A percentile compares a stretch with the other conserved stretches of the same genome.
Conservation (phyloP, 2,329 filamentous ascomycete genomes). For the Clarireedia monteithiana region DNA sequence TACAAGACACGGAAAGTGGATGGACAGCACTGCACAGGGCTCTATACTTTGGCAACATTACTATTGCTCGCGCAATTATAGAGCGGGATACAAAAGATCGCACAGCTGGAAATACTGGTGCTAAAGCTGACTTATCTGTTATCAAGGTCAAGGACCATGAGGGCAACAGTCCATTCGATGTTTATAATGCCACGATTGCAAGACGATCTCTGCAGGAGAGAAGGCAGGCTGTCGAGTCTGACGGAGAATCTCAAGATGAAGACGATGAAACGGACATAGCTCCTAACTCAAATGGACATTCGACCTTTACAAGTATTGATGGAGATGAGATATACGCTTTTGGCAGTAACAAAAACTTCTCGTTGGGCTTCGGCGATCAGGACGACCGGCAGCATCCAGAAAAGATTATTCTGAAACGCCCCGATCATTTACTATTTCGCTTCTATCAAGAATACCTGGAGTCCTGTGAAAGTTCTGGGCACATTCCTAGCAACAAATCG, state of each 20-base stretch:
- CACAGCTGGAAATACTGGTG: conserved; percentile 39
- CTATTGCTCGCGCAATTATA: conserved; percentile 75
- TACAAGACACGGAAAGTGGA: conserved; percentile 82
- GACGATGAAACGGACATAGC: conserved; percentile 29
- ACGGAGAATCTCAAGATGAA: conserved; percentile 44
- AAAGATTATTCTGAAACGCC: conserved; percentile 66
- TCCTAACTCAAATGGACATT: background rate
- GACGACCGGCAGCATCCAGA: conserved; percentile 93
- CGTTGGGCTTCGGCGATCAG: conserved; percentile 87
- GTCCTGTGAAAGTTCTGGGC: conserved; percentile 15
- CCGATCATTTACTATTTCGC: conserved; percentile 65
- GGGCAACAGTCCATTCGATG: conserved; percentile 87
- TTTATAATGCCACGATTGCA: conserved; percentile 83
- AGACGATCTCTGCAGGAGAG: conserved; percentile 53
- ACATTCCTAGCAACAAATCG: conserved; percentile 18
- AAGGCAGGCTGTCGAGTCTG: conserved; percentile 26
- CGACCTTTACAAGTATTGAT: conserved; percentile 29
- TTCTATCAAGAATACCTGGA: conserved; percentile 65
- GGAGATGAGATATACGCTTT: conserved; percentile 91
- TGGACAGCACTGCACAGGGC: conserved; percentile 94
- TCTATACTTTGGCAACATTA: conserved; percentile 81
- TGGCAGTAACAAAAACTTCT: conserved; percentile 93
- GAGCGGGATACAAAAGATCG: conserved; percentile 56
- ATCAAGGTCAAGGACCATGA: conserved; percentile 96
- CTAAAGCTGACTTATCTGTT: conserved; percentile 58